Base-by-base conservation (phyloP, 306 rosid genomes). In the Prunus dulcis region DNA sequence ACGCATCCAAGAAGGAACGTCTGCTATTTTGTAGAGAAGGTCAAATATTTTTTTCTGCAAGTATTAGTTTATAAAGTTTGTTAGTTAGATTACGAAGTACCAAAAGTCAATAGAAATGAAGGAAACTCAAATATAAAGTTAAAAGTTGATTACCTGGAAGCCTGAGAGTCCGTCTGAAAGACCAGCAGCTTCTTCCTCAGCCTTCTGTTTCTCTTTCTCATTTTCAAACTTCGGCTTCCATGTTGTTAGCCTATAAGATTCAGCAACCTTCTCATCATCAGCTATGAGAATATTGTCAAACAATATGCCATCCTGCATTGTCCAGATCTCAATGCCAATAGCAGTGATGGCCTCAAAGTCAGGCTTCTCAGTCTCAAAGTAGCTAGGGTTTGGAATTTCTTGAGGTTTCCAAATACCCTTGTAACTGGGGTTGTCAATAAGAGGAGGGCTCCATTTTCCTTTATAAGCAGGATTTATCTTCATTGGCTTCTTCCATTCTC, bases 261-360 rank as follows among this genome's bases (percentile, higher is more conserved):
- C 88, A 0, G 97, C 97, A 72, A 85, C 72, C 81, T 81, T 90
- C 79, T 89, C 98, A 73, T 89, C 90, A 47, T 76, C 79, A 13
- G 95, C 89, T 49, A 94, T 92, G 82, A 94, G 81, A 78, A 94
- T 63, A 61, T 92, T 92, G 89, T 94, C 98, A 69, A 94, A 94
- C 89, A 89, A 76, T 45, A 94, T 81, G 27, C 98, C 98, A 25
- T 89, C 95, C 71, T 94, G 96, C 98, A 94, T 94, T 55, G 98
- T 94, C 98, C 98, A 94, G 72, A 94, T 94, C 85, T 94, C 97
- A 77, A 94, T 92, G 56, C 98, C 98, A 77, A 94, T 79, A 23
- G 98, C 98, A 75, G 93, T 91, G 5, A 94, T 84, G 23, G 96
- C 89, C 78, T 94, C 98, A 79, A 92, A 90, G 66, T 91, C 83